phyloP scores from a whole-genome alignment of 257 asterid genomes.

The Scutellaria barbata region DNA sequence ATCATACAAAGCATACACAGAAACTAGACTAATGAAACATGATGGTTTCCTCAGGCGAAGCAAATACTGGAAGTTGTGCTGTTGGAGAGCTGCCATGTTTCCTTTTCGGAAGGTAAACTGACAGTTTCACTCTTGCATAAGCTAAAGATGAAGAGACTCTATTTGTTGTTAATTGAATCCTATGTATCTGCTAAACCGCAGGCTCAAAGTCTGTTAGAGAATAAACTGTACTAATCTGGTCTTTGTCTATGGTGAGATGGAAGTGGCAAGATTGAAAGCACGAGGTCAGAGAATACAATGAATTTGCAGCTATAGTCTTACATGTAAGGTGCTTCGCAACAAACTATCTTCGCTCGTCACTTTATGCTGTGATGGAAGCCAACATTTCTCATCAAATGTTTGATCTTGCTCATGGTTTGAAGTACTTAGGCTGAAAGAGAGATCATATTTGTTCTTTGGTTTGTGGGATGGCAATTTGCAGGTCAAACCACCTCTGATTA shows the following conservation, averaged over 20 bases:
- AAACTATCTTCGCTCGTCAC: background rate
- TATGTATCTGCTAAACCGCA: background rate
- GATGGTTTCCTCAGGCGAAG: conserved; percentile 6
- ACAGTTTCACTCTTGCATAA: background rate
- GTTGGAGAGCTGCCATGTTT: conserved; percentile 32
- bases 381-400: background rate
- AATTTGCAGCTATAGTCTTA: too few species aligned
- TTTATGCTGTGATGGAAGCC: conserved; percentile 1
- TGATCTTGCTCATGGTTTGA: background rate
- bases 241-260: background rate
- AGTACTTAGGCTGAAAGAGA: background rate
- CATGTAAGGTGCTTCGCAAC: background rate
- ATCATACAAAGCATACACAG: background rate
- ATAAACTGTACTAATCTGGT: conserved; percentile 18
- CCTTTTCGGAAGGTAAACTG: conserved; percentile 35
- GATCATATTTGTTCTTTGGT: background rate
- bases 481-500: background rate
- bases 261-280: too few species aligned
- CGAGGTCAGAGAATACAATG: too few species aligned
- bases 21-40: background rate
- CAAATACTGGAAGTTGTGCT: conserved; percentile 27
- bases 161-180: background rate
- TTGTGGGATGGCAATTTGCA: background rate
- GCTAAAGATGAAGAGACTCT: background rate
- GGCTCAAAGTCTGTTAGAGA: conserved; percentile 29